Conservation (phyloP, 2,329 filamentous ascomycete genomes). For the Malbranchea cinnamomea region DNA sequence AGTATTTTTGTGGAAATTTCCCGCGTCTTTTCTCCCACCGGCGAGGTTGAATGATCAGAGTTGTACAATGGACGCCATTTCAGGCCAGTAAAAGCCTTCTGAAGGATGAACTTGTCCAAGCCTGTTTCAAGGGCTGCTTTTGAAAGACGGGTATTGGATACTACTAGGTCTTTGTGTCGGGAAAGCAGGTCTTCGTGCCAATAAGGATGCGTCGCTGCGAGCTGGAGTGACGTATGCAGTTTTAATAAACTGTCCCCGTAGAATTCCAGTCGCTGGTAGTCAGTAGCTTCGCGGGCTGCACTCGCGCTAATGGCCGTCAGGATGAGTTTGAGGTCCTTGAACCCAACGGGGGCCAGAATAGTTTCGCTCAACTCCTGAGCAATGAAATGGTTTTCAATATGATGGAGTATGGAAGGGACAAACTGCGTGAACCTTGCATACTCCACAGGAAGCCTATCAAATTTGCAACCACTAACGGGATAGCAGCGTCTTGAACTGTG, state of each 20-base stretch:
- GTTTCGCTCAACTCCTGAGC: slow-evolving; percentile 45
- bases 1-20: slow-evolving; percentile 59
- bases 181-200: slow-evolving; percentile 70
- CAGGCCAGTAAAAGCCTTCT: slow-evolving; percentile 47
- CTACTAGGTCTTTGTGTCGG: slow-evolving; percentile 49
- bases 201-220: slow-evolving; percentile 42
- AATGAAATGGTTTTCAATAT: slow-evolving; percentile 50
- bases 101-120: slow-evolving; percentile 60
- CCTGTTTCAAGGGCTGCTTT: slow-evolving; percentile 47
- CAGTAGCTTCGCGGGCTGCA: slow-evolving; percentile 40
- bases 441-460: slow-evolving; percentile 29
- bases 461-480: slow-evolving; percentile 13
- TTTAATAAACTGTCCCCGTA: slow-evolving; percentile 78
- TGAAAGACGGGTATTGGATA: slow-evolving; percentile 62
- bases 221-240: slow-evolving; percentile 50
- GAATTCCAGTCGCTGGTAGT: slow-evolving; percentile 80
- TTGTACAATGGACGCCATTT: slow-evolving; percentile 60
- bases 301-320: slow-evolving; percentile 57
- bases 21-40: slow-evolving; percentile 15
- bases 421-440: slow-evolving; percentile 42
- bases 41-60: slow-evolving; percentile 19
- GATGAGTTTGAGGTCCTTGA: slow-evolving; percentile 42
- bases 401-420: slow-evolving; percentile 57
- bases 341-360: slow-evolving; percentile 37
- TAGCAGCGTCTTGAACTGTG: slow-evolving; percentile 11